Base-by-base conservation (phyloP, 768 basidiomycete species). In the Amanita phalloides region DNA sequence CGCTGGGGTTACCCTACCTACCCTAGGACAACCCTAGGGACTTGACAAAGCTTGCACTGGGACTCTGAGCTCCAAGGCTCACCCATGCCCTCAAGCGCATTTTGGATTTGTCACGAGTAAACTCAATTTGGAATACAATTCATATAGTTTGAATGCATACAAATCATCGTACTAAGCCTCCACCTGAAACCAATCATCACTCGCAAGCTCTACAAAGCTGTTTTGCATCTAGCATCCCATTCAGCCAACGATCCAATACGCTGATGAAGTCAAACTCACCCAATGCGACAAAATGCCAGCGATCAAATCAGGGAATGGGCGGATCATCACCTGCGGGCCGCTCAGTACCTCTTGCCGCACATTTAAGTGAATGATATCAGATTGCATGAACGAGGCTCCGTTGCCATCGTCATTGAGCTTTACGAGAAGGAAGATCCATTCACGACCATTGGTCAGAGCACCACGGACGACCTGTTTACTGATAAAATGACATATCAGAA, bases 401-500 rank as follows among this genome's bases (percentile, higher is more conserved):
- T 57, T 53, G 42, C 54, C 25, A 58, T 60, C 48, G 48, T 53
- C 45, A 30, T 52, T 57, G 45, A 58, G 45, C 43, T 50, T 49
- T 38, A 60, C 36, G 44, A 57, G 32, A 44, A 60, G 55, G 54
- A 62, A 61, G 54, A 59, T 59, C 61, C 60, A 62, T 59, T 57
- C 30, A 30, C 30, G 30, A 30, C 30, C 30, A 30, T 30, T 30
- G 41, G 61, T 61, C 54, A 62, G 55, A 54, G 57, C 61, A 38
- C 61, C 61, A 49, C 61, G 58, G 46, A 63, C 26, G 38, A 60
- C 49, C 33, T 54, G 38, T 57, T 55, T 58, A 51, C 61, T 62
- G 53, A 48, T 43, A 41, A 47, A 47, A 49, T 41, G 37, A 47
- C 48, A 48, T 39, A 49, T 55, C 48, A 38, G 51, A 44, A 53